Evolutionary conservation across 2,329 filamentous ascomycete genomes (phyloP).

Genomic region (Fusarium sororula): DNA sequence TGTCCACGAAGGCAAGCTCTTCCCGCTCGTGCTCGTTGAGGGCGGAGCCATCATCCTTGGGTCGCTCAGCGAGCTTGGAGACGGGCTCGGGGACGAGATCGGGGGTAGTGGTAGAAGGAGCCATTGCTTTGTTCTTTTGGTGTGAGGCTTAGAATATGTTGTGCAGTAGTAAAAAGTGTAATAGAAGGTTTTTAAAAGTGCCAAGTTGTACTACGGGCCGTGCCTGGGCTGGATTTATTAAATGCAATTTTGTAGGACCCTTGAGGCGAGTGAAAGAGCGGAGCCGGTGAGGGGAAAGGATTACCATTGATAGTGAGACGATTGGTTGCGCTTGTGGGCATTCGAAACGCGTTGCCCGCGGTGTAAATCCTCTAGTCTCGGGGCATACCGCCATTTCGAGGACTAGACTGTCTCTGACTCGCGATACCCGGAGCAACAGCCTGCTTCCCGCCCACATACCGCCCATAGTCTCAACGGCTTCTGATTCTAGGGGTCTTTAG

Average conservation of each 20-base stretch:
- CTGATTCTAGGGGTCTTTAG: neutral
- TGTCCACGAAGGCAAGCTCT: conserved; percentile 39
- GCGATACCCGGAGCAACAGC: neutral
- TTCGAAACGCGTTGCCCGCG: conserved; percentile 10
- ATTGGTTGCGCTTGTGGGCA: conserved; percentile 8
- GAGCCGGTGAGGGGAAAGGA: conserved; percentile 12
- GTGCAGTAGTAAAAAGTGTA: neutral
- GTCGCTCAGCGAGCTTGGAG: conserved; percentile 13
- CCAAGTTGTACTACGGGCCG: conserved; percentile 13
- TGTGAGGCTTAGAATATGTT: neutral
- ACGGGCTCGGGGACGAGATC: conserved; percentile 19
- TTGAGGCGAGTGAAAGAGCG: neutral
- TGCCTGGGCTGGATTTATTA: conserved; percentile 11
- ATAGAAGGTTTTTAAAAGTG: neutral
- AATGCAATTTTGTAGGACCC: neutral
- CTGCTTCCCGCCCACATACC: neutral
- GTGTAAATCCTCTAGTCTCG: conserved; percentile 11
- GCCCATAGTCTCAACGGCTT: neutral
- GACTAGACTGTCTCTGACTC: neutral
- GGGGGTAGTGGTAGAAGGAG: conserved; percentile 19
- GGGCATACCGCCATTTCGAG: conserved; percentile 22
- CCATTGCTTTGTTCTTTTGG: neutral
- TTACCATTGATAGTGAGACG: conserved; percentile 13
- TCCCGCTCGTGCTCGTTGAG: conserved; percentile 11
- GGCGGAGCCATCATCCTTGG: conserved; percentile 11